Evolutionary conservation across 2,329 filamentous ascomycete species (phyloP), one percentile per base, ranked within the genome.

Genomic region (Aspergillus sojae): DNA sequence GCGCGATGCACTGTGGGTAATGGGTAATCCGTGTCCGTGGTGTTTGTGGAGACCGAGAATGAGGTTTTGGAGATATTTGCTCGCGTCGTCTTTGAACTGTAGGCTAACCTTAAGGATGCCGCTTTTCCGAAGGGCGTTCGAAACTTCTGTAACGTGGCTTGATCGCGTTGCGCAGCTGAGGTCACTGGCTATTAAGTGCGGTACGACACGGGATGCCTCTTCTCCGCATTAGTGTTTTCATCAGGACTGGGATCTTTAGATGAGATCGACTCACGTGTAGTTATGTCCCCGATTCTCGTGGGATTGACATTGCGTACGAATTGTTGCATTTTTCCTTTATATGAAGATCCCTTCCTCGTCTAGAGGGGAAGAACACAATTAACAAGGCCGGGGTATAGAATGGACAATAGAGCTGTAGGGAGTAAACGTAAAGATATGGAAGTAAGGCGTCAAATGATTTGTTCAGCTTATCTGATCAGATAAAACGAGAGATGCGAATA

Each of bases 21-120:
- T 80, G 3, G 80, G 80, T 0, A 81, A 71, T 2, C 67, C 68
- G 55, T 82, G 80, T 0, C 71, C 70, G 28, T 78, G 72, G 11
- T 73, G 14, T 5, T 65, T 50, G 61, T 81, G 71, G 1, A 82
- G 75, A 21, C 69, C 74, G 3, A 63, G 21, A 14, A 81, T 62
- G 5, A 81, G 65, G 4, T 68, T 60, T 48, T 75, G 46, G 6
- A 81, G 73, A 43, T 82, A 81, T 0, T 58, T 53, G 62, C 78
- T 80, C 0, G 69, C 39, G 4, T 66, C 10, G 46, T 81, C 79
- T 1, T 57, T 21, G 41, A 80, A 81, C 1, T 65, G 60, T 0
- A 80, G 64, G 1, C 61, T 71, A 45, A 81, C 68, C 58, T 79
- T 80, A 60, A 81, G 72, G 46, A 80, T 74, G 6, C 79, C 78